A percentile compares a stretch with the other conserved stretches of the same genome.
These are phyloP conservation scores for Dothiorella sarmentorum DNA, from an alignment of 2,329 filamentous ascomycete genomes.

Conservation along the genomic window DNA sequence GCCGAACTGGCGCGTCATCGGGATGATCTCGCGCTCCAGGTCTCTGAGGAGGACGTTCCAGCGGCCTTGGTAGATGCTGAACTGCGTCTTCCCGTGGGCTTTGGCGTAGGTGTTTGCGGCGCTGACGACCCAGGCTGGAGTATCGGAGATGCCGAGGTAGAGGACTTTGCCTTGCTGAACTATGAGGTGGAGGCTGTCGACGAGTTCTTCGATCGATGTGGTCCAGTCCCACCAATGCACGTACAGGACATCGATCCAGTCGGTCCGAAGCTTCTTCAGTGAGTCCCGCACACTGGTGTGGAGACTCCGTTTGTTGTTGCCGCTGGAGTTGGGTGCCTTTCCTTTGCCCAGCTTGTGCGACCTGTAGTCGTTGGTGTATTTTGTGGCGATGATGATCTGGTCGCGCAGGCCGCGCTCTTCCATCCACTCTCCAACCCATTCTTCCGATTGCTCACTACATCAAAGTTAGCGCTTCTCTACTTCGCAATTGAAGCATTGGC, in stretches of 20 bases:
- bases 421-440: conserved; percentile 47
- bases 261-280: conserved; percentile 57
- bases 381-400: conserved; percentile 41
- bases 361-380: conserved; percentile 33
- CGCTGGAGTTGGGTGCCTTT: conserved; percentile 38
- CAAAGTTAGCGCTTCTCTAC: not conserved
- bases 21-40: conserved; percentile 46
- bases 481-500: not conserved
- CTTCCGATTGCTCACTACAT: conserved; percentile 38
- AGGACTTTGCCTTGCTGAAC: conserved; percentile 41
- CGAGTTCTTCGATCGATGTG: conserved; percentile 42
- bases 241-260: conserved; percentile 59
- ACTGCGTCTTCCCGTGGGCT: conserved; percentile 37
- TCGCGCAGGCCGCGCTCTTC: conserved; percentile 35
- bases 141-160: conserved; percentile 45
- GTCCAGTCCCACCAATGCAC: conserved; percentile 43
- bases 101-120: conserved; percentile 34
- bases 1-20: conserved; percentile 42
- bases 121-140: conserved; percentile 40
- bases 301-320: conserved; percentile 41
- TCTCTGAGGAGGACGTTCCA: conserved; percentile 44
- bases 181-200: conserved; percentile 42
- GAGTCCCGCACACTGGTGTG: conserved; percentile 37
- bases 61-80: conserved; percentile 41
- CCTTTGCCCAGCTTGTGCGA: conserved; percentile 20